Evolutionary conservation across 225 moss, liverwort and hornwort genomes (phyloP).

Genomic region (Marchantia paleacea): DNA sequence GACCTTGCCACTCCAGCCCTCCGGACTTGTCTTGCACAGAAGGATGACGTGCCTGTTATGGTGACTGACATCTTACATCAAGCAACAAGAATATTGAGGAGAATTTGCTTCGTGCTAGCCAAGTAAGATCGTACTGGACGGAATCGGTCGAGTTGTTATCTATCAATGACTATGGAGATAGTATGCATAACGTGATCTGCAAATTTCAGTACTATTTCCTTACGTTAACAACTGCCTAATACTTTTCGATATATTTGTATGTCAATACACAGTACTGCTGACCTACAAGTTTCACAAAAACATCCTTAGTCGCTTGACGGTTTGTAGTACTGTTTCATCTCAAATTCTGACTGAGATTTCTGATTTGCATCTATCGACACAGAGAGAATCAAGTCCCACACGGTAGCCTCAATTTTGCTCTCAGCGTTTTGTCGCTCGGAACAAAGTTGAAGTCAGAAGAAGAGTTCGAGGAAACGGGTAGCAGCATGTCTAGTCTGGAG

Average conservation of each 20-base stretch:
- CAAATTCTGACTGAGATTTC: not conserved
- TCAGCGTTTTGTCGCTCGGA: slow-evolving; percentile 85
- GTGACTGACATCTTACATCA: slow-evolving; percentile 68
- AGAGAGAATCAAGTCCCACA: slow-evolving; percentile 82
- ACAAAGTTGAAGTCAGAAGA: slow-evolving; percentile 63
- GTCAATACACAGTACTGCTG: no score
- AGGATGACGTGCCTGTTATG: slow-evolving; percentile 58
- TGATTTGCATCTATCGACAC: slow-evolving; percentile 6
- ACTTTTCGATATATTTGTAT: no score
- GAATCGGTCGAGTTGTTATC: not conserved
- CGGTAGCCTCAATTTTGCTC: slow-evolving; percentile 70
- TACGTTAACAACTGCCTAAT: no score
- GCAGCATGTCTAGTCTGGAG: slow-evolving; percentile 69
- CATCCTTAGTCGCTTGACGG: no score
- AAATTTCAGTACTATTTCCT: no score
- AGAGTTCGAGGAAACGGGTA: slow-evolving; percentile 54
- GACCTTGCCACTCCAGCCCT: slow-evolving; percentile 77
- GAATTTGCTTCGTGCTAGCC: slow-evolving; percentile 69
- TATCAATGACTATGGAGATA: not conserved
- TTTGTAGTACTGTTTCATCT: no score
- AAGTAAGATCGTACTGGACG: slow-evolving; percentile 42
- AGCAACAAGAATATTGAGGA: slow-evolving; percentile 65
- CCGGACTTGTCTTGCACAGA: slow-evolving; percentile 69
- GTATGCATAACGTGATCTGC: not conserved
- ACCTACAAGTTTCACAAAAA: no score